Evolutionary conservation across 306 rosid species (phyloP).

Genomic region (Vigna mungo): DNA sequence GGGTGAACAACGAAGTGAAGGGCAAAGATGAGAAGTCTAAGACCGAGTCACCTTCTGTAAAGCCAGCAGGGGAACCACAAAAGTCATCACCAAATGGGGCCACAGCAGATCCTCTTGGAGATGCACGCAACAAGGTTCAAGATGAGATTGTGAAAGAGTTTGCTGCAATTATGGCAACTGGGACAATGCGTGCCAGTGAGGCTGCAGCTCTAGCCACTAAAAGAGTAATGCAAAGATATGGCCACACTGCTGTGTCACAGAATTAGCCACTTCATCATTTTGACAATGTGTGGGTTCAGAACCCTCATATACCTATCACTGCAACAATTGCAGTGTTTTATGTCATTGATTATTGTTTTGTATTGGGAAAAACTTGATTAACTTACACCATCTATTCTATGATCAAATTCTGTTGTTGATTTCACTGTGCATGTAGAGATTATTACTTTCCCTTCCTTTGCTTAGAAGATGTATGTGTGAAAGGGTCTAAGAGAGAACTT

Average conservation of each 20-base stretch:
- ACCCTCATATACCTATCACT: not conserved
- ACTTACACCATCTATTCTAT: not conserved
- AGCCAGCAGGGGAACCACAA: slow-evolving; percentile 33
- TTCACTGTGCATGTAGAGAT: not conserved
- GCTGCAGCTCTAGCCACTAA: slow-evolving; percentile 94
- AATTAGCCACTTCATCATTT: slow-evolving; percentile 44
- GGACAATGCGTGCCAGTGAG: slow-evolving; percentile 92
- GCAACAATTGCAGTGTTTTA: not conserved
- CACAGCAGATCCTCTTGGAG: slow-evolving; percentile 66
- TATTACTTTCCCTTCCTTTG: not conserved
- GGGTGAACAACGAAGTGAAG: slow-evolving; percentile 21
- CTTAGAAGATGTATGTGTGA: too few species aligned
- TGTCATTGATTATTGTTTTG: slow-evolving; percentile 8
- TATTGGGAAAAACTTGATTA: not conserved
- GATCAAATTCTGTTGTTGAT: not conserved
- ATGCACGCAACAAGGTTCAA: slow-evolving; percentile 85
- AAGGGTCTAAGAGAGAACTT: too few species aligned
- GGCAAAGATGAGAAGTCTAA: slow-evolving; percentile 38
- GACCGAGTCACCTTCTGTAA: slow-evolving; percentile 42
- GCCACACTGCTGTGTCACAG: slow-evolving; percentile 62
- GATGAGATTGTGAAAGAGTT: slow-evolving; percentile 84
- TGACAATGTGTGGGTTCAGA: not conserved
- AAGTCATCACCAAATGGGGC: slow-evolving; percentile 44
- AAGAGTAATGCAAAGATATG: slow-evolving; percentile 89
- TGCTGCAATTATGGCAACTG: slow-evolving; percentile 85